These are phyloP conservation scores for Marasmius fiardii DNA, from an alignment of 1,284 basidiomycete genomes.

Conservation along the genomic window DNA sequence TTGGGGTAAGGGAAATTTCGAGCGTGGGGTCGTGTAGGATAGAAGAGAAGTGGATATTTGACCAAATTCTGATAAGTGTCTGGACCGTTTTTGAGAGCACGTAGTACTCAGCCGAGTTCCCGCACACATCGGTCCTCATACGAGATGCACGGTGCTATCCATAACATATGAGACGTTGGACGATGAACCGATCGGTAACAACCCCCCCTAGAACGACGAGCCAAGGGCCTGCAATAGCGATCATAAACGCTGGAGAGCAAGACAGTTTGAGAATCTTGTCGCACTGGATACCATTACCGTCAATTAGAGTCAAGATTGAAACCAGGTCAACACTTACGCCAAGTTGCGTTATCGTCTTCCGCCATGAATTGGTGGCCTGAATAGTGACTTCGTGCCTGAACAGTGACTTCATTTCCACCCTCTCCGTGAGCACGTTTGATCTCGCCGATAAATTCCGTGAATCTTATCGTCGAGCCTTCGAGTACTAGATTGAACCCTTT, in stretches of 20 bases:
- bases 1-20: background rate
- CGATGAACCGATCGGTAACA: slow-evolving; percentile 21
- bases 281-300: background rate
- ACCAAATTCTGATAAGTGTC: too few species aligned
- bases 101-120: background rate
- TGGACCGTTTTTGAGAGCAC: background rate
- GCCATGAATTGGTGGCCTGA: too few species aligned
- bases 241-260: slow-evolving; percentile 28
- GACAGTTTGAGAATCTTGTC: slow-evolving; percentile 18
- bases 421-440: too few species aligned
- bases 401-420: too few species aligned
- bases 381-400: too few species aligned
- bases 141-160: slow-evolving; percentile 12
- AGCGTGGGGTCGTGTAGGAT: background rate
- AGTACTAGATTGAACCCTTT: too few species aligned
- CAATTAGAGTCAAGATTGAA: too few species aligned
- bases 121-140: background rate
- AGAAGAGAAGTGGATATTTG: background rate
- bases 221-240: slow-evolving; percentile 26
- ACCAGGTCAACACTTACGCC: too few species aligned
- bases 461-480: too few species aligned
- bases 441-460: too few species aligned
- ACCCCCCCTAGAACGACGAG: slow-evolving; percentile 25
- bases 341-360: too few species aligned
- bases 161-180: slow-evolving; percentile 25